Conservation (phyloP, 1,284 basidiomycete species). For the Ustilago lituana region DNA sequence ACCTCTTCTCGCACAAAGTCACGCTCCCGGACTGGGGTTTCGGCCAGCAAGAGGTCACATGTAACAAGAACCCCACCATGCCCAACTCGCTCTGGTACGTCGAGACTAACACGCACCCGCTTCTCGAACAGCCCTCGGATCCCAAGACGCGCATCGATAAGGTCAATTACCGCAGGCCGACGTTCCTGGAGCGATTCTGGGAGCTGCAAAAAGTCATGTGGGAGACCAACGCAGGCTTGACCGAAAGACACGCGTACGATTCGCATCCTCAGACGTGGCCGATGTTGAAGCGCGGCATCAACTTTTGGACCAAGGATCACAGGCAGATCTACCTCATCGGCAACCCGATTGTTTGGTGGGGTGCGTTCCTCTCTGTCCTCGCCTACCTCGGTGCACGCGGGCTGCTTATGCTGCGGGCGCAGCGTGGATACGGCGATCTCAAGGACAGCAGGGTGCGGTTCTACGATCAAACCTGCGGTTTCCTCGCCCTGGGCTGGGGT, state of each 20-base stretch:
- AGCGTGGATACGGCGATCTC: constrained; percentile 90
- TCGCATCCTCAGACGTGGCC: constrained; percentile 92
- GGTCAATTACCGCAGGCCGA: constrained; percentile 81
- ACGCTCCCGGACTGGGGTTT: constrained; percentile 97
- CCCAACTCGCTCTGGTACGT: constrained; percentile 94
- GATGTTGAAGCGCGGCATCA: constrained; percentile 84
- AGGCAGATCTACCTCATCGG: constrained; percentile 93
- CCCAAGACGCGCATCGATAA: constrained; percentile 21
- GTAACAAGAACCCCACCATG: constrained; percentile 92
- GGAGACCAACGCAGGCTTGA: constrained; percentile 94
- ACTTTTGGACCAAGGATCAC: constrained; percentile 97
- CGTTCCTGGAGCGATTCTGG: constrained; percentile 88
- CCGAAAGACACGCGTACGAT: constrained; percentile 92
- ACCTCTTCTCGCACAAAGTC: constrained; percentile 96
- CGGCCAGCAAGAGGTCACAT: constrained; percentile 96
- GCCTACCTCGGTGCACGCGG: constrained; percentile 78
- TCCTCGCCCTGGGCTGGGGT: constrained; percentile 92
- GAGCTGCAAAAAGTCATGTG: constrained; percentile 97
- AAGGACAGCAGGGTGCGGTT: constrained; percentile 84
- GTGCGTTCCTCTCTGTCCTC: constrained; percentile 77
- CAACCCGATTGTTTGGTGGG: constrained; percentile 92
- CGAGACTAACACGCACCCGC: constrained; percentile 83
- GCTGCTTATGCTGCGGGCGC: constrained; percentile 83
- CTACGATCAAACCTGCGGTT: constrained; percentile 89
- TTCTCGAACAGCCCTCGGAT: constrained; percentile 22